Percentiles rank a stretch among this genome's conserved stretches.
phyloP scores from a whole-genome alignment of 306 rosid species.

The Prunus mume region DNA sequence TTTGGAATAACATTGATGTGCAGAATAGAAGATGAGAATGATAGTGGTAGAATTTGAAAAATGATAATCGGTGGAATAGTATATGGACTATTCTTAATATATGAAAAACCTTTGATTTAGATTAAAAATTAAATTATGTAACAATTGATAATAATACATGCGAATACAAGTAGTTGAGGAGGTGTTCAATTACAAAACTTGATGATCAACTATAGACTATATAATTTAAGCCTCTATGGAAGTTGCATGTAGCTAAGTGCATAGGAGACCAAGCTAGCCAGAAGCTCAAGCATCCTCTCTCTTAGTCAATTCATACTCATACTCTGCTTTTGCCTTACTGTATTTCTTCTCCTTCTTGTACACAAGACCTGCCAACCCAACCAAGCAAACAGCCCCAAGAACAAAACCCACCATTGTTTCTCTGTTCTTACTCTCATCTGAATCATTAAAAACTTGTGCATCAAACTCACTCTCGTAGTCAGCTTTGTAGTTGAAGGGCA shows the following conservation, averaged over 20 bases:
- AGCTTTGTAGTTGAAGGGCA: conserved; percentile 19
- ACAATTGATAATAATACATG: not conserved
- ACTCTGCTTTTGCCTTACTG: not conserved
- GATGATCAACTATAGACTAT: not conserved
- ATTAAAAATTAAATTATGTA: too few relatives aligned
- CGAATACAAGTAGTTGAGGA: not conserved
- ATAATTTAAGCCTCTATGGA: too few relatives aligned
- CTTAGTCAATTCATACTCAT: conserved; percentile 10
- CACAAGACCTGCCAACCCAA: conserved; percentile 34
- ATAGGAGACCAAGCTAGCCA: not conserved
- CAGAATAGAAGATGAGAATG: too few relatives aligned
- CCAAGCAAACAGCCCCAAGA: conserved; percentile 25
- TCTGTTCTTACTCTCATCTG: not conserved
- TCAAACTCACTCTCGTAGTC: conserved; percentile 17
- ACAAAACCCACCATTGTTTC: not conserved
- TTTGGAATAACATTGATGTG: too few relatives aligned
- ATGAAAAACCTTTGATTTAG: too few relatives aligned
- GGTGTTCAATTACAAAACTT: not conserved
- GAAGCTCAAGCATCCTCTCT: not conserved
- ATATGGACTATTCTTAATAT: too few relatives aligned
- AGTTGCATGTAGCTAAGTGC: not conserved
- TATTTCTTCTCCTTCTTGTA: conserved; percentile 21
- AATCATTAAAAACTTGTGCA: not conserved
- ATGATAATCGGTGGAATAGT: too few relatives aligned
- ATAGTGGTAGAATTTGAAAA: too few relatives aligned